Base-by-base conservation (phyloP, 768 basidiomycete species). In the Cystoderma amianthinum region DNA sequence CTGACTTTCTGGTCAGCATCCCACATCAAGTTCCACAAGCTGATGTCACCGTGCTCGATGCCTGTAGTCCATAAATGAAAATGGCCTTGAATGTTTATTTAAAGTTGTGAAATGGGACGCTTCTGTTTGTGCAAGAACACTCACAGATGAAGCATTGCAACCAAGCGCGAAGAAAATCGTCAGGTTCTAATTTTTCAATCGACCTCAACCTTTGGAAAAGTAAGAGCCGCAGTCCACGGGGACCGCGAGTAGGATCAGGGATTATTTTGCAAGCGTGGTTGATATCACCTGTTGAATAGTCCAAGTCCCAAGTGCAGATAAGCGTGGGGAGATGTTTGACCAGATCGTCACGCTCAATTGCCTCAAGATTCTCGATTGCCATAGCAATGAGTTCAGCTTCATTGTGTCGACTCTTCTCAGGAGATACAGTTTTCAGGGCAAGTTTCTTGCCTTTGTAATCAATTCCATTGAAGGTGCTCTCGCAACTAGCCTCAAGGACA, bases 21-120 rank as follows among this genome's bases (percentile, higher is more conserved):
- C 17, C 40, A 48, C 59, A 54, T 56, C 5, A 55, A 35, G 43
- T 60, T 60, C 4, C 33, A 36, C 5, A 46, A 34, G 43, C 51
- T 60, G 42, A 58, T 50, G 22, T 60, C 60, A 4, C 46, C 30
- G 18, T 60, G 58, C 20, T 42, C 19, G 13, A 60, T 39, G 13
- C 49, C 49, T 4, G n/a, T 25, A 13, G 17, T 32, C 49, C 54
- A 56, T 22, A 55, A 45, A 19, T 42, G n/a, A 37, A 40, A 47
- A 42, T 60, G 50, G 38, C 51, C 58, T 28, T n/a, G n/a, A n/a
- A n/a, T n/a, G n/a, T n/a, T n/a, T n/a, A n/a, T 58, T 18, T 15
- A 13, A 10, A n/a, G 25, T 5, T 7, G 32, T 28, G 7, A 28
- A 28, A 7, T 28, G 25, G 7, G 25, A 28, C 25, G 7, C 32